Base-by-base conservation (phyloP, 2,329 filamentous ascomycete species). In the Iodosphaeria phyllophila region DNA sequence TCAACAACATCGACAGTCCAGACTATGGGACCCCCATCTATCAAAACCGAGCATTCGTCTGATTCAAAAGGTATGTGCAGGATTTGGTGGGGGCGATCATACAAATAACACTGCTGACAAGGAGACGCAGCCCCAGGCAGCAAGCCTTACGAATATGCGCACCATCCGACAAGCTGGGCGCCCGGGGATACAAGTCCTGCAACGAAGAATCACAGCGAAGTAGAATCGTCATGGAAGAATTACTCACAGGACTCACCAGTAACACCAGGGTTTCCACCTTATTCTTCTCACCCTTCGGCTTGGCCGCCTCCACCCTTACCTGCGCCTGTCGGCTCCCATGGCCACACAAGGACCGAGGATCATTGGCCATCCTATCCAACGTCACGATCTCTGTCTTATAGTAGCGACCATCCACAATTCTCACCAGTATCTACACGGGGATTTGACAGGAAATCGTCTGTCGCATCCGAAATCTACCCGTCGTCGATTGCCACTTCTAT, bases 201-300 rank as follows among this genome's bases (percentile, higher is more conserved):
- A 11, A 33, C 39, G n/a, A 47, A 54, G 8, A 60, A 58, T 29
- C 39, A 52, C 6, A 45, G 45, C 19, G 56, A 59, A 14, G 33
- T 57, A 30, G 52, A 46, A 29, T 33, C 48, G 7, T 46, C 50
- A 8, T 71, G 64, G 65, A 48, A 55, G 30, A 41, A 51, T 5
- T 64, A 59, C 35, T 40, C 58, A 7, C 49, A 58, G 20, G 60
- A 62, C 20, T 56, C 62, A 6, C 54, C 61, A 7, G 47, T 64
- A 17, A 56, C 56, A 4, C 49, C 59, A 1, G 56, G 54, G 3
- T 61, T 59, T 30, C 57, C 60, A 5, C 52, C 59, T 2, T 67
- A 62, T 35, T 46, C 51, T 5, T 48, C 53, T 13, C 49, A 54
- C 20, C 44, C 46, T 1, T 40, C 50, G 14, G 40, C 51, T 3